phyloP scores from a whole-genome alignment of 257 asterid species.

The Craterostigma plantagineum region DNA sequence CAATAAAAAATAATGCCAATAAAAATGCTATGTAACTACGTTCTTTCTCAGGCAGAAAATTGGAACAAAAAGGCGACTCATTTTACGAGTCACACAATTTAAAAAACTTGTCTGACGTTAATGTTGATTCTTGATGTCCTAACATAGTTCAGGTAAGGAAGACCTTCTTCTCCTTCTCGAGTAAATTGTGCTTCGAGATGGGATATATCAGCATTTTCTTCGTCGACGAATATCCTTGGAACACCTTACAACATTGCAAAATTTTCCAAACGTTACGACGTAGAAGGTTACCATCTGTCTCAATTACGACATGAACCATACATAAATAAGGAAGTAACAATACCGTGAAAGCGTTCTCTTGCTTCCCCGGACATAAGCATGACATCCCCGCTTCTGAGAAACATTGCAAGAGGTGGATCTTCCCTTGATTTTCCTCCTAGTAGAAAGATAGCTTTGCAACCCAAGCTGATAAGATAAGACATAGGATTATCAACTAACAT shows the following conservation, averaged over 20 bases:
- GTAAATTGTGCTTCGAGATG: slow-evolving; percentile 42
- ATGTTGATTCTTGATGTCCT: slow-evolving; percentile 79
- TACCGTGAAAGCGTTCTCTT: slow-evolving; percentile 93
- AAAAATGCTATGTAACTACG: no score
- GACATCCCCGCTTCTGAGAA: slow-evolving; percentile 80
- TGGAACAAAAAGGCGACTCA: no score
- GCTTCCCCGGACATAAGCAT: slow-evolving; percentile 93
- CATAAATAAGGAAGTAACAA: slow-evolving; percentile 1
- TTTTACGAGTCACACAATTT: no score
- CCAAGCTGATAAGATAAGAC: slow-evolving; percentile 41
- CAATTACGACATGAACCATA: no score
- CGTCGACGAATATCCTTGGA: slow-evolving; percentile 73
- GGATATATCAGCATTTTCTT: slow-evolving; percentile 44
- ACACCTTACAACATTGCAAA: slow-evolving; percentile 33
- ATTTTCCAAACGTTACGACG: background rate
- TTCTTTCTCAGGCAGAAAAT: no score
- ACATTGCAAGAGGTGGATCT: slow-evolving; percentile 61
- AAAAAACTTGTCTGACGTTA: slow-evolving; percentile 82
- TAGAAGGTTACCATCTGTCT: no score
- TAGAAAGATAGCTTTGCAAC: slow-evolving; percentile 90
- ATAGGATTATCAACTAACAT: background rate
- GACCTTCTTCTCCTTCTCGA: slow-evolving; percentile 29
- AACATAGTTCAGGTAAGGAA: slow-evolving; percentile 40
- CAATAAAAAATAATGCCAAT: no score
- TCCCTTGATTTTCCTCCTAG: slow-evolving; percentile 89